These are phyloP conservation scores for Guillardia theta DNA, from an alignment of 78 protist genomes.

Conservation along the genomic window DNA sequence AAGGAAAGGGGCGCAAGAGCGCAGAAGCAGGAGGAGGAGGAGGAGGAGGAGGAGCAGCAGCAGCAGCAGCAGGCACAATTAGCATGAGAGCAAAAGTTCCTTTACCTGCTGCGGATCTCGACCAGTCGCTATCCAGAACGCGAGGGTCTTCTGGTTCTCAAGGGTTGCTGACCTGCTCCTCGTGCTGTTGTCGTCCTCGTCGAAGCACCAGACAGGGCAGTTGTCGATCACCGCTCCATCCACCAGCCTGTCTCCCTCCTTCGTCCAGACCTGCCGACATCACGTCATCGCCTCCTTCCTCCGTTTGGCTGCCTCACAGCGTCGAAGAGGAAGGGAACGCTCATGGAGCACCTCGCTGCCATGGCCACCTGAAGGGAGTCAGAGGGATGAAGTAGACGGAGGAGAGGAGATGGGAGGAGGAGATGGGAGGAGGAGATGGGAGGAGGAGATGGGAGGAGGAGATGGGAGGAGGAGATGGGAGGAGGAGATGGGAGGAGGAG, in stretches of 20 bases:
- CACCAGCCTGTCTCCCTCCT: slow-evolving; percentile 5
- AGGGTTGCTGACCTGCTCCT: no score
- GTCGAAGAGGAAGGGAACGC: slow-evolving; percentile 22
- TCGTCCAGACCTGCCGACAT: no score
- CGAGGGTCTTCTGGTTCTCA: neutral
- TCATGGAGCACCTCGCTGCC: slow-evolving; percentile 2
- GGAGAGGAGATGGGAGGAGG: neutral
- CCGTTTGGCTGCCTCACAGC: no score
- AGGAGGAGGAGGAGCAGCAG: no score
- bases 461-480: neutral
- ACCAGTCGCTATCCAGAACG: neutral
- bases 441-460: neutral
- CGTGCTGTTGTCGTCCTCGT: neutral
- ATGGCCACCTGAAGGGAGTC: neutral
- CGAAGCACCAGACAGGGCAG: slow-evolving; percentile 11
- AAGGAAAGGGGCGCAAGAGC: no score
- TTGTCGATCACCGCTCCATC: neutral
- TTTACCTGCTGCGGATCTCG: neutral
- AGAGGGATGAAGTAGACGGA: neutral
- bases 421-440: neutral
- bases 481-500: neutral
- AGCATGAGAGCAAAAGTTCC: neutral
- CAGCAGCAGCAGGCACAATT: neutral
- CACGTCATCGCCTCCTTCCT: no score
- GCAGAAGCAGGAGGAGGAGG: no score